These are phyloP conservation scores for Sistotremastrum suecicum DNA, from an alignment of 768 basidiomycete species.

Conservation along the genomic window DNA sequence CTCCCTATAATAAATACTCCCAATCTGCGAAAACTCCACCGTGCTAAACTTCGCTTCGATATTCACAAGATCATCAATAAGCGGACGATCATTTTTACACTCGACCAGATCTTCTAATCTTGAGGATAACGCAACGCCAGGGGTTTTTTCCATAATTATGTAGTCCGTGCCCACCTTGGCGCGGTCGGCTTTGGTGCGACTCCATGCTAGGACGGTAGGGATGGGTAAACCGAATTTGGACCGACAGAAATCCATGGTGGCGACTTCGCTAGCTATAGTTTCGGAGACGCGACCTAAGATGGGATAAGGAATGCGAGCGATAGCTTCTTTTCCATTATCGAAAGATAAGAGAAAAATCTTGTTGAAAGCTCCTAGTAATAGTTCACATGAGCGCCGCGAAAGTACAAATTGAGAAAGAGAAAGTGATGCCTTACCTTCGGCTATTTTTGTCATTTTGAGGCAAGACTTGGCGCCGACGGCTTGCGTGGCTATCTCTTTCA, in stretches of 20 bases:
- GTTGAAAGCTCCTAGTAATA: constrained; percentile 12
- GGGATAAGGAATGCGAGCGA: constrained; percentile 10
- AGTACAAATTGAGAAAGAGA: no score
- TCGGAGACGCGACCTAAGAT: constrained; percentile 16
- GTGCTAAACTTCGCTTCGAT: constrained; percentile 11
- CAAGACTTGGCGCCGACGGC: constrained; percentile 6
- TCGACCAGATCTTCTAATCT: constrained; percentile 8
- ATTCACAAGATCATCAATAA: constrained; percentile 10
- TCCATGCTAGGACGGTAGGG: constrained; percentile 19
- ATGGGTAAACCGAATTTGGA: constrained; percentile 15
- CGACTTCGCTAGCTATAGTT: constrained; percentile 23
- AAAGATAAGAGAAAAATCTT: constrained; percentile 12
- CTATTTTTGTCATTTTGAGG: constrained; percentile 1
- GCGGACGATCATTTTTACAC: constrained; percentile 5
- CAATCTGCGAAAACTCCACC: constrained; percentile 17
- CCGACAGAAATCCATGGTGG: constrained; percentile 20
- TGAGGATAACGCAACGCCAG: constrained; percentile 12
- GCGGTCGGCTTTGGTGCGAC: constrained; percentile 9
- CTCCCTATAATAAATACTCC: constrained; percentile 22
- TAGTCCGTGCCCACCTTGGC: constrained; percentile 18
- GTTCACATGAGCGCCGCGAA: not conserved
- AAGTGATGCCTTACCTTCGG: no score
- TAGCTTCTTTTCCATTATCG: constrained; percentile 8
- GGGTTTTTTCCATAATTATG: constrained; percentile 21
- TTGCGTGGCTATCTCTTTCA: constrained; percentile 5